Evolutionary conservation across 257 asterid species (phyloP).

Genomic region (Petunia secreta): DNA sequence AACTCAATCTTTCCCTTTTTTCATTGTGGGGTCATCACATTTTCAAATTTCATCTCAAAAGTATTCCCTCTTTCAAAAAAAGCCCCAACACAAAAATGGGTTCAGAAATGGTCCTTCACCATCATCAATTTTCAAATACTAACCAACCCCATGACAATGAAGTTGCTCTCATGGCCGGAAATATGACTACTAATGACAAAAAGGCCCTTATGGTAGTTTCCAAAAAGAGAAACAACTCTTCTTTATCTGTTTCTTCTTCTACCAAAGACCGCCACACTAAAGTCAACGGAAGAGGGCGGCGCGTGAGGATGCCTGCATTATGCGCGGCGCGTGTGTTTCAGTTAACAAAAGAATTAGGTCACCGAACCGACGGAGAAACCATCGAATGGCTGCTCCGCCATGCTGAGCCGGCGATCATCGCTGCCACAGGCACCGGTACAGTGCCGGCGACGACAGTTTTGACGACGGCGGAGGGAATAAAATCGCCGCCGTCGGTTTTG

Average conservation of each 20-base stretch:
- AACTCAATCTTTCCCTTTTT: neutral
- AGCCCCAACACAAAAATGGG: slow-evolving; percentile 8
- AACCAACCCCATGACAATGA: too few species aligned
- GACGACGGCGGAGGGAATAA: slow-evolving; percentile 22
- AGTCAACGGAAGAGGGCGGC: slow-evolving; percentile 87
- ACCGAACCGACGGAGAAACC: slow-evolving; percentile 81
- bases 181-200: neutral
- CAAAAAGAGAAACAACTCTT: slow-evolving; percentile 6
- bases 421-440: slow-evolving; percentile 74
- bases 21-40: slow-evolving; percentile 32
- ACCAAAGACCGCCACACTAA: slow-evolving; percentile 76
- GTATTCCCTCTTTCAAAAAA: neutral
- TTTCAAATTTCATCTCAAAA: slow-evolving; percentile 12
- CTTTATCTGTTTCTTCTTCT: slow-evolving; percentile 17
- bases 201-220: neutral
- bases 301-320: slow-evolving; percentile 79
- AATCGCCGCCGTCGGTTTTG: slow-evolving; percentile 29
- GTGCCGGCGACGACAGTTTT: slow-evolving; percentile 51
- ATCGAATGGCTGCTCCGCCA: slow-evolving; percentile 81
- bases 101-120: slow-evolving; percentile 23
- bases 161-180: too few species aligned
- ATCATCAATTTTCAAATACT: neutral
- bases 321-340: slow-evolving; percentile 87
- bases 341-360: slow-evolving; percentile 78
- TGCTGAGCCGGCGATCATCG: slow-evolving; percentile 66